Conservation (phyloP, 148 eudicot species). For the Heliamphora exappendiculata region DNA sequence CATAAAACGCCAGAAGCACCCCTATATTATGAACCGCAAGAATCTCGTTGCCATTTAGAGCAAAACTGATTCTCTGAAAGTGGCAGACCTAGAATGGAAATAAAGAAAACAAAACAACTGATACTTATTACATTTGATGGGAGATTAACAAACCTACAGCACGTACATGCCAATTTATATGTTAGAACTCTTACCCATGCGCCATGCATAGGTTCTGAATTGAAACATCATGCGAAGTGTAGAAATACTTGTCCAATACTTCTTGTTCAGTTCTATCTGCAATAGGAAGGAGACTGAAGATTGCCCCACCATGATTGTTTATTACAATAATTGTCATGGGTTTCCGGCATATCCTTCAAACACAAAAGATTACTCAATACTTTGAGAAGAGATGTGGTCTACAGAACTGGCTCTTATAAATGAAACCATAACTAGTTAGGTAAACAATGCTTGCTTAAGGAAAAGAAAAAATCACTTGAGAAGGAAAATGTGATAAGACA, state of each 20-base stretch:
- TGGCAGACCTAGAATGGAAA: not conserved
- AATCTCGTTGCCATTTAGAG: no score
- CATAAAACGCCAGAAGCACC: no score
- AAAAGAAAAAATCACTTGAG: not conserved
- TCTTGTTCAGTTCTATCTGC: slow-evolving; percentile 53
- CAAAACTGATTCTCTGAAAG: not conserved
- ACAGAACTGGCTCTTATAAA: slow-evolving; percentile 4
- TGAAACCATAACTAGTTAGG: not conserved
- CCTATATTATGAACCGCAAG: no score
- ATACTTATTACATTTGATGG: not conserved
- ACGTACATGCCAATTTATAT: not conserved
- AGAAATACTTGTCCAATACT: slow-evolving; percentile 72
- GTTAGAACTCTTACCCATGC: slow-evolving; percentile 58
- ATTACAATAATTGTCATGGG: slow-evolving; percentile 72
- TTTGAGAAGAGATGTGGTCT: not conserved
- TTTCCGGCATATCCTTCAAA: slow-evolving; percentile 64
- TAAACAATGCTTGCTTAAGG: not conserved
- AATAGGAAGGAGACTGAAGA: slow-evolving; percentile 89
- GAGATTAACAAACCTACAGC: not conserved
- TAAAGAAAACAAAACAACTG: not conserved
- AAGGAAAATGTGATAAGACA: not conserved
- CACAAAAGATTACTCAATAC: slow-evolving; percentile 5
- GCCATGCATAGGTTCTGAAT: slow-evolving; percentile 65
- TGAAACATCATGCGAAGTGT: slow-evolving; percentile 63
- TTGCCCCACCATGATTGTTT: slow-evolving; percentile 95